Conservation (phyloP, 169 alveolate genomes). For the Cryptosporidium sp. region DNA sequence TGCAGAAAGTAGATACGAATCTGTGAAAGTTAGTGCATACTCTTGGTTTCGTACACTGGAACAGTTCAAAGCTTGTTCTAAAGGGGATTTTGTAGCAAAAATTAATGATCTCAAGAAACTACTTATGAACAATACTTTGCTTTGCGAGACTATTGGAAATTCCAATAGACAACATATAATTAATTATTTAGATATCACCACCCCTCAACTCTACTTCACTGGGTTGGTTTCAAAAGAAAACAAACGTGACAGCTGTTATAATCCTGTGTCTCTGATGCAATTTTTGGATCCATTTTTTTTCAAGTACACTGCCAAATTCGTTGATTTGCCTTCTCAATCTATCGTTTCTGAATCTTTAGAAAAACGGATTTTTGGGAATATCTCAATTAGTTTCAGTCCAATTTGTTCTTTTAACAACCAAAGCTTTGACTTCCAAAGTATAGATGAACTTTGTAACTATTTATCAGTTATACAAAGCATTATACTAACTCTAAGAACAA, state of each 20-base stretch:
- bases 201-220: slow-evolving; percentile 14
- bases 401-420: neutral
- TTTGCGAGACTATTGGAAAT: slow-evolving; percentile 28
- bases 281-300: slow-evolving; percentile 1
- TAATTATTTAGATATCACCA: neutral
- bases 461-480: slow-evolving; percentile 1
- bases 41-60: slow-evolving; percentile 43
- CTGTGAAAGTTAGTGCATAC: slow-evolving; percentile 31
- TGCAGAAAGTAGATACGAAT: slow-evolving; percentile 3
- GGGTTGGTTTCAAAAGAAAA: slow-evolving; percentile 41
- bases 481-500: neutral
- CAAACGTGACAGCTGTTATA: neutral
- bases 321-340: slow-evolving; percentile 29
- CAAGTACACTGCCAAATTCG: slow-evolving; percentile 12
- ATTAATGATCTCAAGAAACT: neutral
- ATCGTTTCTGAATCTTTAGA: neutral
- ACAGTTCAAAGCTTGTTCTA: neutral
- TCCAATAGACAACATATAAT: slow-evolving; percentile 53
- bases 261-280: neutral
- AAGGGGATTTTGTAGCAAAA: neutral
- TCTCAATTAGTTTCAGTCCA: neutral
- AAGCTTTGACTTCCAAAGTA: neutral
- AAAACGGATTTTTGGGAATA: neutral
- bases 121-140: slow-evolving; percentile 12
- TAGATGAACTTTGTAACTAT: slow-evolving; percentile 10